Conservation (phyloP, 495 filamentous ascomycete species). For the Neurospora pannonica region DNA sequence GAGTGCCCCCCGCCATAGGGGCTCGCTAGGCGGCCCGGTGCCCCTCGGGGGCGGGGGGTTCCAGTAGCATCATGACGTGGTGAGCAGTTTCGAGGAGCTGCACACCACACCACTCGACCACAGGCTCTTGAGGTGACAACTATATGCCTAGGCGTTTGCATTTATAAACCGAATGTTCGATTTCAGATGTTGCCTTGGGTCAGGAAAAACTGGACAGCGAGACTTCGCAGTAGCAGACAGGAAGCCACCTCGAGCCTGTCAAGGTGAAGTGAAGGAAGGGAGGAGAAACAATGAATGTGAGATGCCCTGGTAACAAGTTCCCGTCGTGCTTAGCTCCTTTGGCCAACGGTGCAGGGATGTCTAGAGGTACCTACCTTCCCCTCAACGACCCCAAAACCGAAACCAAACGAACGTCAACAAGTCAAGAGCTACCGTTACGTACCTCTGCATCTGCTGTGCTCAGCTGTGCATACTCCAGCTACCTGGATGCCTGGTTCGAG, state of each 20-base stretch:
- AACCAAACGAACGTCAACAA: neutral
- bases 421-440: neutral
- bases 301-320: neutral
- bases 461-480: neutral
- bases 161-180: neutral
- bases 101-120: neutral
- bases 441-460: neutral
- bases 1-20: neutral
- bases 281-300: neutral
- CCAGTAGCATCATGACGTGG: neutral
- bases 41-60: neutral
- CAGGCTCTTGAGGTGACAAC: neutral
- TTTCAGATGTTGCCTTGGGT: neutral
- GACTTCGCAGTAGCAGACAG: neutral
- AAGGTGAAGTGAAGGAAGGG: neutral
- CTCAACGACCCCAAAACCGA: neutral
- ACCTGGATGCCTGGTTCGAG: neutral
- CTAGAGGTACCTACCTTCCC: neutral
- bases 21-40: neutral
- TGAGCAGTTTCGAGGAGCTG: no score
- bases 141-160: neutral
- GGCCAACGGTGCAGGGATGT: neutral
- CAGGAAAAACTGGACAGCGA: no score
- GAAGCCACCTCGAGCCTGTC: neutral
- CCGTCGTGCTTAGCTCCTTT: neutral